Evolutionary conservation across 768 basidiomycete genomes (phyloP), one percentile per base, ranked within the genome.

Genomic region (Pulveroboletus ravenelii): DNA sequence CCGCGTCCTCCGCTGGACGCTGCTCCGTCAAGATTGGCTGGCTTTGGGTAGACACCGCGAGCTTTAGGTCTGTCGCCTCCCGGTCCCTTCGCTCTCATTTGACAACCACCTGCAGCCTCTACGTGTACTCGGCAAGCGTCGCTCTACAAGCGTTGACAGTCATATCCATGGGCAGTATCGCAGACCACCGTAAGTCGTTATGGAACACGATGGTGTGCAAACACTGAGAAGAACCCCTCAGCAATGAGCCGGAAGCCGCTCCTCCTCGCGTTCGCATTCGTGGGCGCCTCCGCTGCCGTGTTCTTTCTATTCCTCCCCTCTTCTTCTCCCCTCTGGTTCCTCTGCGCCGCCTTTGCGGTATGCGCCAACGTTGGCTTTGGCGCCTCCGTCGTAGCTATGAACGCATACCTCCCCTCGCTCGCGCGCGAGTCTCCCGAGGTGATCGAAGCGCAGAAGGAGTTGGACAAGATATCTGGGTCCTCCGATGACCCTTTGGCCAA

Each of bases 111-210:
- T 7, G 3, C 60, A 94, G 93, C 59, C 74, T 99, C 32, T 93
- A 95, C 63, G 79, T 86, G 29, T 89, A 92, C 67, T 96, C 94
- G 1, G 73, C 84, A 13, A 91, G 89, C 1, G 94, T 97, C 1
- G 86, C 87, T 0, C 68, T 95, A 0, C 94, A 97, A 64, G 94
- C 93, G 0, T 61, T 97, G n/a, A 90, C 87, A 0, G 93, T 99
- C 35, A 93, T 99, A 48, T 93, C 94, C 6, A 89, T 96, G 77
- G 91, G 92, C 7, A 83, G 83, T 14, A 84, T 95, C 48, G 95
- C 94, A 1, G 92, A 98, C 69, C 82, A 89, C 54, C 84, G 93
- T 94, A 58, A 51, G 88, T 75, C 17, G 0, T n/a, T 27, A 5
- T 8, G 20, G 17, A 17, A 7, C 20, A 29, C 18, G 7, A 7